Evolutionary conservation across 768 basidiomycete species (phyloP).

Genomic region (Podaxis sp.): DNA sequence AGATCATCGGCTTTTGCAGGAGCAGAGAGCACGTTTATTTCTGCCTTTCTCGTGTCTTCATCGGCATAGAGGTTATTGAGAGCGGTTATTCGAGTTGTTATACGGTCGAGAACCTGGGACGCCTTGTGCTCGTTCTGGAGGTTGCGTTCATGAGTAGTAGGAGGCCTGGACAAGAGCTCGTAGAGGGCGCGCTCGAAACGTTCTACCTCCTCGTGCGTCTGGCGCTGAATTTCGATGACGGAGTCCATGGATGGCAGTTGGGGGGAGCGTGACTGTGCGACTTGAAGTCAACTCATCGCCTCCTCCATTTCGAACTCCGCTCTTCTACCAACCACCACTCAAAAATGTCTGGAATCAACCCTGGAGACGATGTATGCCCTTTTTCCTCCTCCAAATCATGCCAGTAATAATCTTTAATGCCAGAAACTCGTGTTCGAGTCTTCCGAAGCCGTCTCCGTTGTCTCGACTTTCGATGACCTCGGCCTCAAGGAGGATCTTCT

Average conservation of each 20-base stretch:
- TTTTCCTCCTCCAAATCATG: slow-evolving; percentile 17
- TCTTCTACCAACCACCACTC: slow-evolving; percentile 41
- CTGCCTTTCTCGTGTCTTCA: slow-evolving; percentile 66
- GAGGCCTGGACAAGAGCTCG: slow-evolving; percentile 71
- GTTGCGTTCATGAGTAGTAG: slow-evolving; percentile 58
- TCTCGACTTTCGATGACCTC: slow-evolving; percentile 89
- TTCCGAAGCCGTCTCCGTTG: slow-evolving; percentile 85
- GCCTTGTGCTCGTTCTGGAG: slow-evolving; percentile 87
- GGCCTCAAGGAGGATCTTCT: slow-evolving; percentile 93
- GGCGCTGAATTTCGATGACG: slow-evolving; percentile 89
- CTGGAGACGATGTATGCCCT: slow-evolving; percentile 77
- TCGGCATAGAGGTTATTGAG: slow-evolving; percentile 79
- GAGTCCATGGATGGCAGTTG: slow-evolving; percentile 71
- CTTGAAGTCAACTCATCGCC: not conserved
- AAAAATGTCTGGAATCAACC: slow-evolving; percentile 79
- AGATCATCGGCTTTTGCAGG: slow-evolving; percentile 68
- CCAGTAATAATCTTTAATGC: slow-evolving; percentile 4
- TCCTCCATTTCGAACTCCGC: slow-evolving; percentile 56
- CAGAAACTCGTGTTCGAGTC: slow-evolving; percentile 96
- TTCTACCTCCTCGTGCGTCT: slow-evolving; percentile 95
- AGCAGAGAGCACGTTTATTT: slow-evolving; percentile 62
- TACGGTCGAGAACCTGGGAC: slow-evolving; percentile 83
- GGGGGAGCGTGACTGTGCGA: slow-evolving; percentile 7
- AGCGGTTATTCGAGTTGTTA: slow-evolving; percentile 64
- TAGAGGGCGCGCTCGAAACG: slow-evolving; percentile 87